These are phyloP conservation scores for Clarireedia sp. DNA, from an alignment of 2,329 filamentous ascomycete species.

Conservation along the genomic window DNA sequence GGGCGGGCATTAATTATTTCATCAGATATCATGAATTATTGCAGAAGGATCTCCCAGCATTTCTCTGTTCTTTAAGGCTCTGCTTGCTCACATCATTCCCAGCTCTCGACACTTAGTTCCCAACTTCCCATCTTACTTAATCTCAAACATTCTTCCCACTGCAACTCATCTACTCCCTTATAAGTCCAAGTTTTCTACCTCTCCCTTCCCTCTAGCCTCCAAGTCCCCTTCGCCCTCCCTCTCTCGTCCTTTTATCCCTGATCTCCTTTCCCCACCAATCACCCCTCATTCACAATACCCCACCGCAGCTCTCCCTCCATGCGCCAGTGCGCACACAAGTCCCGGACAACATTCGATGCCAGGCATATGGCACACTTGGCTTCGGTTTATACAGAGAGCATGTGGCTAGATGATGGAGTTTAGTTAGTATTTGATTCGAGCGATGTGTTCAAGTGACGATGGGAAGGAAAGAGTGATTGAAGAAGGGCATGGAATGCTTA, in stretches of 20 bases:
- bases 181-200: too few species aligned
- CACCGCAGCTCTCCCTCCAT: background rate
- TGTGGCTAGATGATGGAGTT: background rate
- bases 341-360: background rate
- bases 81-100: too few species aligned
- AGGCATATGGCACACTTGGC: background rate
- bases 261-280: background rate
- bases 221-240: background rate
- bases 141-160: too few species aligned
- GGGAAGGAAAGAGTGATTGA: background rate
- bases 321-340: background rate
- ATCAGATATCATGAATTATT: too few species aligned
- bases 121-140: too few species aligned
- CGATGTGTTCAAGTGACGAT: too few species aligned
- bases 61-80: too few species aligned
- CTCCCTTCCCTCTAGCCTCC: too few species aligned
- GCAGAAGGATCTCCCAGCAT: too few species aligned
- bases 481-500: background rate
- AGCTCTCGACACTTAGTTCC: too few species aligned
- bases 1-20: too few species aligned
- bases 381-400: background rate
- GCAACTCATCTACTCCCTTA: background rate
- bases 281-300: background rate
- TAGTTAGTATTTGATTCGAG: background rate
- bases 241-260: background rate